These are phyloP conservation scores for Aspergillus aculeatinus DNA, from an alignment of 2,329 filamentous ascomycete species.

Conservation along the genomic window DNA sequence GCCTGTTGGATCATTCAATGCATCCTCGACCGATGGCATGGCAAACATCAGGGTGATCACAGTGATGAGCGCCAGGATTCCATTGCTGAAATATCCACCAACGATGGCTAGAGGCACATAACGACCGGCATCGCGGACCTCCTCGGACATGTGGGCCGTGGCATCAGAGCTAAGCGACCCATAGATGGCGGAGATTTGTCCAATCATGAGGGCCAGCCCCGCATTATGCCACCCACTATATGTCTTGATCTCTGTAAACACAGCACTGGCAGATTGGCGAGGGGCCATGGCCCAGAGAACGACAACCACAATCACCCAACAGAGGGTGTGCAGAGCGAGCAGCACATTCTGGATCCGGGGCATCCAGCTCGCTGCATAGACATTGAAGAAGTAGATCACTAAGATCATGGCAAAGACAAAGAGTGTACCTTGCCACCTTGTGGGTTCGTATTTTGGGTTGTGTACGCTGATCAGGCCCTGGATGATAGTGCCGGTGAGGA, in stretches of 20 bases:
- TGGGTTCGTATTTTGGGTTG: conserved; percentile 40
- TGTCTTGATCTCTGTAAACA: conserved; percentile 41
- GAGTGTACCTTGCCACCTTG: conserved; percentile 51
- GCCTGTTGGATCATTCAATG: conserved; percentile 42
- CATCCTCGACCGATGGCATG: conserved; percentile 31
- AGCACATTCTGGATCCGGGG: conserved; percentile 41
- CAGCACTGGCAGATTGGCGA: conserved; percentile 25
- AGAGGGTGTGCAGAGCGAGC: conserved; percentile 40
- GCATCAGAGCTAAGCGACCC: conserved; percentile 32
- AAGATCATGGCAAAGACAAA: conserved; percentile 49
- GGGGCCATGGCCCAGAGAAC: conserved; percentile 37
- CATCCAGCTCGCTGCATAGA: conserved; percentile 33
- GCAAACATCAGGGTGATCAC: conserved; percentile 47
- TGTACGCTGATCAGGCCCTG: conserved; percentile 47
- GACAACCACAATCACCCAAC: conserved; percentile 35
- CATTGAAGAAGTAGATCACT: conserved; percentile 46
- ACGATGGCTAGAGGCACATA: conserved; percentile 50
- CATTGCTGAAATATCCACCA: conserved; percentile 48
- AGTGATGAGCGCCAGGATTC: conserved; percentile 44
- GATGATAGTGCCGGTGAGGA: conserved; percentile 50
- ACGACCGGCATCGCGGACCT: conserved; percentile 47
- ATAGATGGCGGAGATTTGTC: conserved; percentile 37
- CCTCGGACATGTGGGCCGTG: conserved; percentile 46
- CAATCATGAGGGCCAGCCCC: conserved; percentile 38
- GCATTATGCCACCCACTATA: conserved; percentile 40